Conservation (phyloP, 2,329 filamentous ascomycete genomes). For the Coniochaeta ligniaria region DNA sequence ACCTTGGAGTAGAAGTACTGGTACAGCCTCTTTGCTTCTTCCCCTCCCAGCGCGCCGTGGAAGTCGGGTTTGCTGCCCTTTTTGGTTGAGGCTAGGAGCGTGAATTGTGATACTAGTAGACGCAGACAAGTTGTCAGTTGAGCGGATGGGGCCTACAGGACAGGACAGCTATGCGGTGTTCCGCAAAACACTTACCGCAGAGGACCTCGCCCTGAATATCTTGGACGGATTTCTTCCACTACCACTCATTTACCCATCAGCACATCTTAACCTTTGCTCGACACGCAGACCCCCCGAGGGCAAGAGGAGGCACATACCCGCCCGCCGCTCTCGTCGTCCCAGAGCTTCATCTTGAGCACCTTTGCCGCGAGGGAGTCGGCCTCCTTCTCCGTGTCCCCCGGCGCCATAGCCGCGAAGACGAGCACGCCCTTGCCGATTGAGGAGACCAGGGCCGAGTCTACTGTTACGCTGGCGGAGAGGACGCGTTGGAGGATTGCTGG, state of each 20-base stretch:
- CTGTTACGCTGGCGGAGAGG: slow-evolving; percentile 89
- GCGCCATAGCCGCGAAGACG: slow-evolving; percentile 85
- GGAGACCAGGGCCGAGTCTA: slow-evolving; percentile 84
- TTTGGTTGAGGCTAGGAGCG: slow-evolving; percentile 83
- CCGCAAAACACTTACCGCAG: slow-evolving; percentile 56
- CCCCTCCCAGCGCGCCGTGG: slow-evolving; percentile 73
- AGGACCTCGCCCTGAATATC: slow-evolving; percentile 89
- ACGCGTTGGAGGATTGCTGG: slow-evolving; percentile 89
- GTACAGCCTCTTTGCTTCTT: slow-evolving; percentile 76
- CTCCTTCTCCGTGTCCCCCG: slow-evolving; percentile 85
- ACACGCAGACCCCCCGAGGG: neutral
- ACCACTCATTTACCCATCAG: neutral
- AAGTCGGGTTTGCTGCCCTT: slow-evolving; percentile 96
- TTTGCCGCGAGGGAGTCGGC: slow-evolving; percentile 77
- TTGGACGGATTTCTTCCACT: slow-evolving; percentile 88
- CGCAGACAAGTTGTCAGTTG: neutral
- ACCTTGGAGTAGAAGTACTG: slow-evolving; percentile 76
- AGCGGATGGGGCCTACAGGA: slow-evolving; percentile 1
- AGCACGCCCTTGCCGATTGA: slow-evolving; percentile 85
- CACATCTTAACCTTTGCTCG: neutral
- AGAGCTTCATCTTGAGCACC: slow-evolving; percentile 82
- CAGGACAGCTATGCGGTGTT: slow-evolving; percentile 12
- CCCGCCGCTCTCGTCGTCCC: slow-evolving; percentile 72
- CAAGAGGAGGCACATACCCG: slow-evolving; percentile 39
- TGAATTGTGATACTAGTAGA: slow-evolving; percentile 87